Conservation (phyloP, 331 rosid species). For the Rosa hybrid region DNA sequence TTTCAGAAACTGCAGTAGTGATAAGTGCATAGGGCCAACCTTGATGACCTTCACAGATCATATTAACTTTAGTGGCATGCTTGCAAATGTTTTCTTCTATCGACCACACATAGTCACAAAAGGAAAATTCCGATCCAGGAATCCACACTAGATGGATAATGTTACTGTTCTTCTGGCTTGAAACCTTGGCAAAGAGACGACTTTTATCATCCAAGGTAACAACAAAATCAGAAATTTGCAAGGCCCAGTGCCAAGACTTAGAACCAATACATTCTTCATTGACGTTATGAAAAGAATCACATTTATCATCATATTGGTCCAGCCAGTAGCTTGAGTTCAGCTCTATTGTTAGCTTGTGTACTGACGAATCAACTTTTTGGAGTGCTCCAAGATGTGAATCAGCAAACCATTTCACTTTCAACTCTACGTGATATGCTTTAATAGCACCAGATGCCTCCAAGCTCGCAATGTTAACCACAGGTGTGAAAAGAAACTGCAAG, state of each 20-base stretch:
- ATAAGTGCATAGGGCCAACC: constrained; percentile 7
- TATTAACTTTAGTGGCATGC: constrained; percentile 78
- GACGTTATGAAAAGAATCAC: too few species aligned
- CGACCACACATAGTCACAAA: constrained; percentile 89
- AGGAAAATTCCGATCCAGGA: constrained; percentile 85
- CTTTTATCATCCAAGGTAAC: constrained; percentile 62
- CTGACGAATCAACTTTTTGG: constrained; percentile 94
- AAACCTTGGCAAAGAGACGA: constrained; percentile 68
- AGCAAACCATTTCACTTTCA: constrained; percentile 84
- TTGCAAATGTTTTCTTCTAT: constrained; percentile 89
- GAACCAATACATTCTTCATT: constrained; percentile 87
- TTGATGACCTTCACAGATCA: constrained; percentile 47
- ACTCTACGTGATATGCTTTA: constrained; percentile 84
- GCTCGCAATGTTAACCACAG: constrained; percentile 50
- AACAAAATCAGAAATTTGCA: constrained; percentile 71
- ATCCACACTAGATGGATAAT: constrained; percentile 73
- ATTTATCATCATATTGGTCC: too few species aligned
- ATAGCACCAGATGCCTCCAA: constrained; percentile 95
- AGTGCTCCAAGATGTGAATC: constrained; percentile 95
- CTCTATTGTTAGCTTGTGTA: too few species aligned
- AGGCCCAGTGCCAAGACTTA: constrained; percentile 85
- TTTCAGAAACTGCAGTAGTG: too few species aligned
- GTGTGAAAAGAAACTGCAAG: too few species aligned
- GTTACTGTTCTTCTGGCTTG: constrained; percentile 61
- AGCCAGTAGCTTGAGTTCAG: too few species aligned